Evolutionary conservation across 2,329 filamentous ascomycete genomes (phyloP), one percentile per base, ranked within the genome.

Genomic region (Chaetomium sp.): DNA sequence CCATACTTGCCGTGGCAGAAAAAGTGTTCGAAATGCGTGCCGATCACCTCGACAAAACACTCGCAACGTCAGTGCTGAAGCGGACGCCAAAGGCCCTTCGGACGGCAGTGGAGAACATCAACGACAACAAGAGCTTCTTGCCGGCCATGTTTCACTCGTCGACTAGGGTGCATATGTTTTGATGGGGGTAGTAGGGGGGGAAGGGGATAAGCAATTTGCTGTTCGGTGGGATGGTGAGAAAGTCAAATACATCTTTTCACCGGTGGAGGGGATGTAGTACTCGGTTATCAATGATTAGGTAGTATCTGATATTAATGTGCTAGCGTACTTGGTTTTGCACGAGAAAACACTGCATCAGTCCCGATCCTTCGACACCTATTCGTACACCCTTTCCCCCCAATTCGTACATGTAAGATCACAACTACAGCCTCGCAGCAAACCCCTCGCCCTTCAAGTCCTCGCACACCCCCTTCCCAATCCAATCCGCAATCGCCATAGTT

Each of bases 401-500:
- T 38, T n/a, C 21, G 35, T 8, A 16, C 38, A n/a, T n/a, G n/a
- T n/a, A n/a, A n/a, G n/a, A n/a, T 16, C 38, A 42, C 54, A 45
- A 31, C 23, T 50, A 70, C 62, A 70, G 50, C 64, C 59, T 67
- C 29, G 69, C 62, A 13, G 54, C 47, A 8, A 60, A 35, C 16
- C 49, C 65, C 29, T 57, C 69, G n/a, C 51, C 69, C 67, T 69
- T 72, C 71, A 85, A 60, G 56, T 85, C 85, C 72, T 75, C 77
- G n/a, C 76, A 79, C 53, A 90, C 74, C 0, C 83, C 81, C 71
- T 83, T 79, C 3, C 85, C 85, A 67, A 91, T 88, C 77, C 84
- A 85, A 72, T 90, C 86, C 57, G 86, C 81, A 71, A 90, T 83
- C 1, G 86, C 85, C 90, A 93, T 92, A 64, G 81, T 83, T 13